phyloP scores from a whole-genome alignment of 345 rosid species.

The Eucalyptus paniculata region DNA sequence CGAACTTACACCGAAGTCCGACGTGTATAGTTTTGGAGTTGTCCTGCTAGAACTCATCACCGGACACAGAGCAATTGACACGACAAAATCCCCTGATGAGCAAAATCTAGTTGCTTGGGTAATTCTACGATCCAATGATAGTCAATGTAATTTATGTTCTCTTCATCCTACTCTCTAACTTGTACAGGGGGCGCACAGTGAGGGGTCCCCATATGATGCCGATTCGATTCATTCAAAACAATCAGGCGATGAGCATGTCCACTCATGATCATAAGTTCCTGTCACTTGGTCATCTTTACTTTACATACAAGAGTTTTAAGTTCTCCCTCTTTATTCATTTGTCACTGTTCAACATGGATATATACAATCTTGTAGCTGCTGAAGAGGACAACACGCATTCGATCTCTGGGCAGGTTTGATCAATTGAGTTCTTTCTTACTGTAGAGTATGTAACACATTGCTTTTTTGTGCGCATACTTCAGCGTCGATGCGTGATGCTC shows the following conservation, averaged over 20 bases:
- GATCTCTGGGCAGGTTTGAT: background rate
- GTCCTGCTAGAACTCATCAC: conserved; percentile 9
- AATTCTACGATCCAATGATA: background rate
- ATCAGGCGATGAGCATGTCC: background rate
- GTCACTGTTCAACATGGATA: background rate
- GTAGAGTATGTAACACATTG: background rate
- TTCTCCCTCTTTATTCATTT: background rate
- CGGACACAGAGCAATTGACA: conserved; percentile 8
- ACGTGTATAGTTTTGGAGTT: too few relatives aligned
- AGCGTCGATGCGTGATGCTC: background rate
- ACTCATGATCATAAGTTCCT: background rate
- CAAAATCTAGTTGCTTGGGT: conserved; percentile 22
- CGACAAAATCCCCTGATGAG: conserved; percentile 5
- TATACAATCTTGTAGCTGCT: background rate
- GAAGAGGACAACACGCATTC: background rate
- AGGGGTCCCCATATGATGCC: background rate
- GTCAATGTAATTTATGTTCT: too few relatives aligned
- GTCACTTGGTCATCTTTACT: background rate
- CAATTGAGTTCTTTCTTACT: background rate
- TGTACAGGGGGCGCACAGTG: background rate
- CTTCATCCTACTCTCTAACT: background rate
- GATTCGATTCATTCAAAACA: background rate
- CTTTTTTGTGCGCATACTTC: background rate
- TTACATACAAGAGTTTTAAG: background rate
- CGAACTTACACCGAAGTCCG: too few relatives aligned